A percentile compares a stretch with the other conserved stretches of the same genome.
Conservation (phyloP, 2,329 filamentous ascomycete genomes). For the Elsinoe arachidis region DNA sequence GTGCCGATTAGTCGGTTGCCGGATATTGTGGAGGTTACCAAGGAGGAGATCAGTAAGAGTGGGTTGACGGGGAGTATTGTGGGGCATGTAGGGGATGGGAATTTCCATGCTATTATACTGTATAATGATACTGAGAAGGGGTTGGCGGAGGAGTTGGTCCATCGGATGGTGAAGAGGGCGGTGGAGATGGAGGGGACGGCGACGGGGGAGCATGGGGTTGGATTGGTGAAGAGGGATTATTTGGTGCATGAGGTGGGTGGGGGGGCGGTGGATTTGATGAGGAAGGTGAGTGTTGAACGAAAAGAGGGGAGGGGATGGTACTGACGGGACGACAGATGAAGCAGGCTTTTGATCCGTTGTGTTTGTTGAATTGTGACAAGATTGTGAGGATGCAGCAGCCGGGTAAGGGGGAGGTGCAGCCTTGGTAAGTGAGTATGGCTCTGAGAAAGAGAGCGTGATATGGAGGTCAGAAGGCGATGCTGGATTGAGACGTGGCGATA, state of each 20-base stretch:
- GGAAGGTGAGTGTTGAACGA: slow-evolving; percentile 60
- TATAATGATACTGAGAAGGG: slow-evolving; percentile 59
- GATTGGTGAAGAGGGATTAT: slow-evolving; percentile 77
- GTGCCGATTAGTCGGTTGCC: slow-evolving; percentile 65
- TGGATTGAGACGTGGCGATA: no score
- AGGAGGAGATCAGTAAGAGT: slow-evolving; percentile 53
- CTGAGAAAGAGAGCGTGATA: not conserved
- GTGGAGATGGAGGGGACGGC: slow-evolving; percentile 74
- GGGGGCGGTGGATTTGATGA: slow-evolving; percentile 70
- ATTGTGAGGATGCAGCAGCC: slow-evolving; percentile 49
- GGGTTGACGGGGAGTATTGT: slow-evolving; percentile 59
- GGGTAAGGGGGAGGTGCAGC: slow-evolving; percentile 38
- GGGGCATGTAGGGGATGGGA: slow-evolving; percentile 66
- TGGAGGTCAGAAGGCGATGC: no score
- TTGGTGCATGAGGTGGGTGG: slow-evolving; percentile 68
- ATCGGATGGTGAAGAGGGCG: slow-evolving; percentile 77
- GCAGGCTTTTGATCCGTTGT: slow-evolving; percentile 67
- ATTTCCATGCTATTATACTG: slow-evolving; percentile 61
- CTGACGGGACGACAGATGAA: slow-evolving; percentile 51
- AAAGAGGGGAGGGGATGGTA: not conserved
- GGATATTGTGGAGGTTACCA: slow-evolving; percentile 69
- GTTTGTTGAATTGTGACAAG: slow-evolving; percentile 57
- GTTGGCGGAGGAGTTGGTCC: slow-evolving; percentile 62
- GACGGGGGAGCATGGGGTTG: slow-evolving; percentile 77
- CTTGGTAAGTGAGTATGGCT: slow-evolving; percentile 25